Percentiles rank a stretch among this genome's conserved stretches.
Evolutionary conservation across 129 eudicot species (phyloP).

Genomic region (Flaveria brownii): DNA sequence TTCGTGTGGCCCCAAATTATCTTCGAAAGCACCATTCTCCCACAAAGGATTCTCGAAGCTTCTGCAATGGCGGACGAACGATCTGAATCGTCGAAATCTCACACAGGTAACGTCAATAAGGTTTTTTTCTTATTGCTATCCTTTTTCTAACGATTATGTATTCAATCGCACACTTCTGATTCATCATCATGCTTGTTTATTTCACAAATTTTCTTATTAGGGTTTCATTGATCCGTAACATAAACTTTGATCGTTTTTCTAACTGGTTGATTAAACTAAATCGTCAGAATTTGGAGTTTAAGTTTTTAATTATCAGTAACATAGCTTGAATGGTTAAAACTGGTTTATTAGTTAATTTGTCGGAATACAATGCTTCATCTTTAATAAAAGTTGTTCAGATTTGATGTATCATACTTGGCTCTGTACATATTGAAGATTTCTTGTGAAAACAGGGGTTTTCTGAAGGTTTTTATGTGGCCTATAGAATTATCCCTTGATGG

Average conservation of each 20-base stretch:
- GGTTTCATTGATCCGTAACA: neutral
- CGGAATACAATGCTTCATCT: too few relatives aligned
- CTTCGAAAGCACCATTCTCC: neutral
- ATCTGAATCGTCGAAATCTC: constrained; percentile 22
- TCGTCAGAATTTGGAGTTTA: neutral
- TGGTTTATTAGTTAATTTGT: too few relatives aligned
- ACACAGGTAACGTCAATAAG: constrained; percentile 18
- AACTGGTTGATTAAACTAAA: neutral
- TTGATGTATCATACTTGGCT: too few relatives aligned
- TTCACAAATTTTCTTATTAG: neutral
- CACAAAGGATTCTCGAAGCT: constrained; percentile 3
- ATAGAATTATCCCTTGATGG: too few relatives aligned
- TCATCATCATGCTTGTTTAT: neutral
- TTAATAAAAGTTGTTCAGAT: too few relatives aligned
- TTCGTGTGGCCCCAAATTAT: constrained; percentile 7
- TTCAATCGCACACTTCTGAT: neutral
- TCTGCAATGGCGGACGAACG: constrained; percentile 32
- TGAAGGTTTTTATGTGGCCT: too few relatives aligned
- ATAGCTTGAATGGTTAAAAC: neutral
- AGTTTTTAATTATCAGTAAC: neutral
- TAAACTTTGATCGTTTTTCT: neutral
- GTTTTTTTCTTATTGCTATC: neutral
- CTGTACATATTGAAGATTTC: too few relatives aligned
- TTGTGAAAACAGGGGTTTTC: too few relatives aligned
- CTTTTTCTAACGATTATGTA: neutral